Evolutionary conservation across 2,329 filamentous ascomycete genomes (phyloP).

Genomic region (Cladosporium sp.): DNA sequence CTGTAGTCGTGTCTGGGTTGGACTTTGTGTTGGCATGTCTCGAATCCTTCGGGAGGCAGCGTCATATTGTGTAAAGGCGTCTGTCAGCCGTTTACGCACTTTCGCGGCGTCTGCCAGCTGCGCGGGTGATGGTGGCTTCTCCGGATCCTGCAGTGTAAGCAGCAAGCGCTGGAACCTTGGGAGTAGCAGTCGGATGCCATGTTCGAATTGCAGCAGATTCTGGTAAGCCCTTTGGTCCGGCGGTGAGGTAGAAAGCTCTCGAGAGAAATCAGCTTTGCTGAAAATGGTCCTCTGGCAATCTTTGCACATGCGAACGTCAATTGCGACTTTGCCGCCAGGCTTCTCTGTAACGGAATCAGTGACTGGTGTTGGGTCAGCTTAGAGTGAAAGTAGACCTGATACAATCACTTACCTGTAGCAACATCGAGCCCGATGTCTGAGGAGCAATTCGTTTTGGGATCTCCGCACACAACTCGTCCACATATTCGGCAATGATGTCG

Average conservation of each 20-base stretch:
- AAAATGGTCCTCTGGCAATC: constrained; percentile 75
- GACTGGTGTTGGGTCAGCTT: constrained; percentile 27
- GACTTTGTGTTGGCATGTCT: constrained; percentile 68
- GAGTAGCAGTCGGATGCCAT: constrained; percentile 75
- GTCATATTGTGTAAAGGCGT: constrained; percentile 86
- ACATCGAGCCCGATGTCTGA: constrained; percentile 78
- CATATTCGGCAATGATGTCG: constrained; percentile 94
- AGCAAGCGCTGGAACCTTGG: constrained; percentile 81
- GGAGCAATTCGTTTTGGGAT: constrained; percentile 79
- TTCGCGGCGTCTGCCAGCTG: constrained; percentile 84
- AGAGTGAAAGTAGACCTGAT: constrained; percentile 18
- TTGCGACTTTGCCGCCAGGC: constrained; percentile 52
- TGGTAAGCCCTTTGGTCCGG: constrained; percentile 76
- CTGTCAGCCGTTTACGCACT: constrained; percentile 82
- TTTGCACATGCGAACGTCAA: constrained; percentile 88
- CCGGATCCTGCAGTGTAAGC: constrained; percentile 66
- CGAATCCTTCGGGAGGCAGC: constrained; percentile 74
- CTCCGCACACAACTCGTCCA: constrained; percentile 87
- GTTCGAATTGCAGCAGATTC: constrained; percentile 80
- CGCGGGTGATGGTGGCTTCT: constrained; percentile 58
- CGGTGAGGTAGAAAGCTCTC: constrained; percentile 63
- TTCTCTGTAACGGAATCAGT: constrained; percentile 37
- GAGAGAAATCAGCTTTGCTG: constrained; percentile 70
- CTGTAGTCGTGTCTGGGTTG: constrained; percentile 70
- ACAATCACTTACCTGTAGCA: constrained; percentile 50